Evolutionary conservation across 805 yeast species (phyloP).

Genomic region (Cyberlindnera veronae): DNA sequence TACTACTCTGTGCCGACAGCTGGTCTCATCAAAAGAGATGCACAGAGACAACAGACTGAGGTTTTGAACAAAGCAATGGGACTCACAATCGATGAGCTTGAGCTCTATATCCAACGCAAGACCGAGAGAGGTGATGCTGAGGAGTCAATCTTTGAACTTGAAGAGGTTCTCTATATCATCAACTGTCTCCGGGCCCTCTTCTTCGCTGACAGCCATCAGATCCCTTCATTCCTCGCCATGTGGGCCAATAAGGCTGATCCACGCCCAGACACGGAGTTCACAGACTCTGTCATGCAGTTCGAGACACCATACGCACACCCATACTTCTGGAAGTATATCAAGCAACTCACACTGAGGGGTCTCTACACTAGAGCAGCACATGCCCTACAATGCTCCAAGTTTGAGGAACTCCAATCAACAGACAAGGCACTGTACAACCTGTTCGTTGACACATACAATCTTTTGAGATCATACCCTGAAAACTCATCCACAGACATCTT

Average conservation of each 20-base stretch:
- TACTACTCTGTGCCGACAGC: slow-evolving; percentile 38
- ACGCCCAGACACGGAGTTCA: slow-evolving; percentile 52
- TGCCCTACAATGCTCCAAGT: slow-evolving; percentile 43
- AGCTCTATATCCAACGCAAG: slow-evolving; percentile 30
- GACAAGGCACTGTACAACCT: slow-evolving; percentile 28
- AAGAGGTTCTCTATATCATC: slow-evolving; percentile 48
- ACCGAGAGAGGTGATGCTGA: slow-evolving; percentile 30
- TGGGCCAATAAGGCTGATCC: slow-evolving; percentile 75
- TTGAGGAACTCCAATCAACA: slow-evolving; percentile 32
- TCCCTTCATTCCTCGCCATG: slow-evolving; percentile 40
- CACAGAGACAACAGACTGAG: slow-evolving; percentile 33
- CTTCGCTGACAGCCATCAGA: slow-evolving; percentile 36
- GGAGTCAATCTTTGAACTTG: slow-evolving; percentile 34
- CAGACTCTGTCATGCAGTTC: slow-evolving; percentile 41
- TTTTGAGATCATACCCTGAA: slow-evolving; percentile 35
- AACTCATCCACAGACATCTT: slow-evolving; percentile 29
- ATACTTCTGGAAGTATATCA: slow-evolving; percentile 60
- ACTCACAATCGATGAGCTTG: slow-evolving; percentile 33
- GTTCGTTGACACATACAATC: slow-evolving; percentile 31
- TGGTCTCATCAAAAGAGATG: slow-evolving; percentile 35
- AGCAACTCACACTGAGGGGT: slow-evolving; percentile 59
- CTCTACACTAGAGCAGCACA: slow-evolving; percentile 51
- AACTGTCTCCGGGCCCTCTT: slow-evolving; percentile 55
- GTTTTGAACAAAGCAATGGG: slow-evolving; percentile 35
- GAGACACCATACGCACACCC: slow-evolving; percentile 47